A percentile compares a stretch with the other conserved stretches of the same genome.
These are phyloP conservation scores for Glycine soja DNA, from an alignment of 306 rosid genomes.

Conservation along the genomic window DNA sequence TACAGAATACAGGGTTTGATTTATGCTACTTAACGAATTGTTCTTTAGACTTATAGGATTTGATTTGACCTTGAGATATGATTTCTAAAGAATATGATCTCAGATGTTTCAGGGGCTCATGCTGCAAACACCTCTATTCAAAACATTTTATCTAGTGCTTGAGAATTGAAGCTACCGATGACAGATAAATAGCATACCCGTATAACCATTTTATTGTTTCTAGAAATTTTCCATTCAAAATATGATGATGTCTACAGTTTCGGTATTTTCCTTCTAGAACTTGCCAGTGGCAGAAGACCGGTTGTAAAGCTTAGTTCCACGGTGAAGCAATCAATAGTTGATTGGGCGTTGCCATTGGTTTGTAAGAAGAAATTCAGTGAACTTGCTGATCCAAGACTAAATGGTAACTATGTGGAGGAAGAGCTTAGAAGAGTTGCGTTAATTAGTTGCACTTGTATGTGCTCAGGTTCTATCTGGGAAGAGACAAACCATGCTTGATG, in stretches of 20 bases:
- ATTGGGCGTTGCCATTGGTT: conserved; percentile 85
- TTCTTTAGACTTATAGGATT: neutral
- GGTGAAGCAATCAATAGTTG: conserved; percentile 61
- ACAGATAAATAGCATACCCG: neutral
- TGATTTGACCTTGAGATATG: conserved; percentile 6
- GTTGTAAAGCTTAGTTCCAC: conserved; percentile 57
- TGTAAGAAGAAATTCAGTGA: conserved; percentile 66
- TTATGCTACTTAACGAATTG: conserved; percentile 8
- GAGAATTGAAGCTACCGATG: conserved; percentile 33
- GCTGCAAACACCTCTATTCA: neutral
- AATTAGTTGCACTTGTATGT: conserved; percentile 59
- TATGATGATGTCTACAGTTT: conserved; percentile 77
- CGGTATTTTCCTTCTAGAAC: conserved; percentile 85
- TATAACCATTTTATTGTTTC: neutral
- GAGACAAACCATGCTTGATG: conserved; percentile 81
- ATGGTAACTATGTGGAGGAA: conserved; percentile 66
- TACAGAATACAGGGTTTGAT: neutral
- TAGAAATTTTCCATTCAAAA: conserved; percentile 56
- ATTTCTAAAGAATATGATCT: neutral
- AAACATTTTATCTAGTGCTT: neutral
- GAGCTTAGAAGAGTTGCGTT: conserved; percentile 72
- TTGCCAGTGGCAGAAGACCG: conserved; percentile 74
- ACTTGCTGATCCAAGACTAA: conserved; percentile 75
- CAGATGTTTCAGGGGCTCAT: neutral
- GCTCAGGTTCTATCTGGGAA: conserved; percentile 67